phyloP scores from a whole-genome alignment of 306 rosid species.

The Senna tora region DNA sequence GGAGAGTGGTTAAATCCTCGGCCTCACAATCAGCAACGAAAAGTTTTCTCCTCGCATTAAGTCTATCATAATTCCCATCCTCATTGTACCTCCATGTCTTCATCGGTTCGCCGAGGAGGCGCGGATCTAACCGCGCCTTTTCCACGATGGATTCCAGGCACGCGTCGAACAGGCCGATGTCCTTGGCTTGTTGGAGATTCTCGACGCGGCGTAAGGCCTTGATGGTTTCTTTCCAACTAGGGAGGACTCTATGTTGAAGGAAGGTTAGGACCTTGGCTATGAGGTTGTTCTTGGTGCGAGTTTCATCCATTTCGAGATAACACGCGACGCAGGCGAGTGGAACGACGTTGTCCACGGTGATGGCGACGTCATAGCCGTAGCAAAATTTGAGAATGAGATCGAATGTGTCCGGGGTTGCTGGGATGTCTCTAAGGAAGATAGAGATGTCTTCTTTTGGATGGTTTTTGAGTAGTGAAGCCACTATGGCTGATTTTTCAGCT shows the following conservation, averaged over 20 bases:
- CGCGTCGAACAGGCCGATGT: conserved; percentile 50
- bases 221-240: conserved; percentile 56
- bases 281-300: conserved; percentile 52
- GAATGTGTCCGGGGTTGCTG: conserved; percentile 38
- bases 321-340: conserved; percentile 51
- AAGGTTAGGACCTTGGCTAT: conserved; percentile 31
- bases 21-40: conserved; percentile 42
- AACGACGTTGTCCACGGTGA: conserved; percentile 52
- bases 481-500: conserved; percentile 51
- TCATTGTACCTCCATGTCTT: background rate
- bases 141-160: conserved; percentile 48
- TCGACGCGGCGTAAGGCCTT: conserved; percentile 51
- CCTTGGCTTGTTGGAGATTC: conserved; percentile 41
- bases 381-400: conserved; percentile 57
- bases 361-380: conserved; percentile 40
- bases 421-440: conserved; percentile 44
- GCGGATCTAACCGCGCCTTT: conserved; percentile 43
- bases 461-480: conserved; percentile 38
- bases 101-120: conserved; percentile 51
- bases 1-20: conserved; percentile 50
- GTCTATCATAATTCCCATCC: conserved; percentile 22
- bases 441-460: conserved; percentile 39
- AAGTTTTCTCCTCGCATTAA: conserved; percentile 51
- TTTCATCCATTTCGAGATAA: conserved; percentile 54
- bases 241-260: conserved; percentile 51